Conservation (phyloP, 306 rosid genomes). For the Coriaria nepalensis region DNA sequence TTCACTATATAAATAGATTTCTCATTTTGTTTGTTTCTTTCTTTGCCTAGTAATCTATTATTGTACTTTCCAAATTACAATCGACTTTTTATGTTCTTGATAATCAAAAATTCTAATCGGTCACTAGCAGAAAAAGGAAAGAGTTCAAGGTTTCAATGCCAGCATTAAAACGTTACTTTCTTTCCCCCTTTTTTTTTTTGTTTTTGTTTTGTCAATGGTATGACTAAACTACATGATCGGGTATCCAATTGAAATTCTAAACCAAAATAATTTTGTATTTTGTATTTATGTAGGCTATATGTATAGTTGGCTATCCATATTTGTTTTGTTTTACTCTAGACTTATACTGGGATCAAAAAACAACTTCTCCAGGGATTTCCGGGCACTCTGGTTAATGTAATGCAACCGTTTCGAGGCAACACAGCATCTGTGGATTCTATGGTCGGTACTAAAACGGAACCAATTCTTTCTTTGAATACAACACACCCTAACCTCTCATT, state of each 20-base stretch:
- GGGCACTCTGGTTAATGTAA: constrained; percentile 28
- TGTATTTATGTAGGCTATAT: neutral
- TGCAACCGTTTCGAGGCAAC: constrained; percentile 63
- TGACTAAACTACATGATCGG: too few species aligned
- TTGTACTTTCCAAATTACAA: too few species aligned
- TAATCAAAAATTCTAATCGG: too few species aligned
- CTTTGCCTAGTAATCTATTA: too few species aligned
- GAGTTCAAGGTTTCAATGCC: too few species aligned
- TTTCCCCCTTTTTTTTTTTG: neutral
- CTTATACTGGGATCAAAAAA: constrained; percentile 4
- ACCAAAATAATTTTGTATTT: too few species aligned
- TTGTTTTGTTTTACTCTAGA: neutral
- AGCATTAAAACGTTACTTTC: neutral
- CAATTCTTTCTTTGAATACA: constrained; percentile 35
- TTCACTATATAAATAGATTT: too few species aligned
- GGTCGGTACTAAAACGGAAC: constrained; percentile 71
- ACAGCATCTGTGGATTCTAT: constrained; percentile 77
- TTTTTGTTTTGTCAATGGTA: neutral
- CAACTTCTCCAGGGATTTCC: constrained; percentile 46
- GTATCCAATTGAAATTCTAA: too few species aligned
- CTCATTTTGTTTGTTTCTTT: too few species aligned
- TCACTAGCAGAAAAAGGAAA: too few species aligned
- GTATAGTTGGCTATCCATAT: neutral
- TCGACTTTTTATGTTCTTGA: too few species aligned
- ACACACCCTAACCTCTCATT: constrained; percentile 64